These are phyloP conservation scores for Rhizophagus prolifer DNA, from an alignment of 192 early-diverging fungal genomes.

Conservation along the genomic window DNA sequence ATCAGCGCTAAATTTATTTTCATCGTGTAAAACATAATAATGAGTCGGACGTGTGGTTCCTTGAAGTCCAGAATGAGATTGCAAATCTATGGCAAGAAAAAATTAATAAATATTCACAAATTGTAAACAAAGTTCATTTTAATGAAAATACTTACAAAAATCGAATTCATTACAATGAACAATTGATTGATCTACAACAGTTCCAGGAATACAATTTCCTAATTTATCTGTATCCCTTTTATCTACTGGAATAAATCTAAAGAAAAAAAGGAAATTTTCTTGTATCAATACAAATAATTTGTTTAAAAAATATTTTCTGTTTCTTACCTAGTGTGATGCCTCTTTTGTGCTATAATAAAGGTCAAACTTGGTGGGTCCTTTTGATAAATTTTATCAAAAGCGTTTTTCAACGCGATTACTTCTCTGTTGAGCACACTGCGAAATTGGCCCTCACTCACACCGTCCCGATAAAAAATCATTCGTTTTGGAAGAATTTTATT, in stretches of 20 bases:
- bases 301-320: neutral
- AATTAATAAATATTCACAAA: neutral
- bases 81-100: slow-evolving; percentile 50
- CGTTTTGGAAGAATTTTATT: slow-evolving; percentile 57
- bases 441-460: slow-evolving; percentile 79
- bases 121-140: neutral
- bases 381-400: slow-evolving; percentile 11
- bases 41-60: slow-evolving; percentile 88
- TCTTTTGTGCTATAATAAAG: slow-evolving; percentile 84
- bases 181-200: slow-evolving; percentile 10
- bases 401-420: slow-evolving; percentile 35
- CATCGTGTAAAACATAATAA: slow-evolving; percentile 86
- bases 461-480: slow-evolving; percentile 86
- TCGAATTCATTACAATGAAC: slow-evolving; percentile 17
- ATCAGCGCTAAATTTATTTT: slow-evolving; percentile 73
- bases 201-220: slow-evolving; percentile 77
- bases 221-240: slow-evolving; percentile 59
- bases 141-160: slow-evolving; percentile 18
- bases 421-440: neutral
- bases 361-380: slow-evolving; percentile 74
- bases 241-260: slow-evolving; percentile 65
- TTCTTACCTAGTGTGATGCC: slow-evolving; percentile 76
- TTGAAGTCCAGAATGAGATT: slow-evolving; percentile 85
- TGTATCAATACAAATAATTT: neutral
- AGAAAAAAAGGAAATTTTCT: neutral